A percentile compares a stretch with the other conserved stretches of the same genome.
Evolutionary conservation across 129 eudicot genomes (phyloP).

Genomic region (Flaveria robusta): DNA sequence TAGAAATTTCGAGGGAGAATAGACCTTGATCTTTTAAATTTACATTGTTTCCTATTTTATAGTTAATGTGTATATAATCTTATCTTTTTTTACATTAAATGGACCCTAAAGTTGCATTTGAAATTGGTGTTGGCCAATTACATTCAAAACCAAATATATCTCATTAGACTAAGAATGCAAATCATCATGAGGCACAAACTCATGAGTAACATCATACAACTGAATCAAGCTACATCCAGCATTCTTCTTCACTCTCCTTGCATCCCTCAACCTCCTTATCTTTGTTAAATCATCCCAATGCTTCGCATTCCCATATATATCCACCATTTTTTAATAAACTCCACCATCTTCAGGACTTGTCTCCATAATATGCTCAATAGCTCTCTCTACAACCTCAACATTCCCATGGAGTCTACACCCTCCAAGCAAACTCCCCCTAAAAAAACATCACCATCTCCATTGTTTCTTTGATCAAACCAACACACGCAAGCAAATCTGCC

Average conservation of each 20-base stretch:
- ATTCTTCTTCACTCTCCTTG: slow-evolving; percentile 51
- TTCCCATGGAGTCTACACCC: slow-evolving; percentile 77
- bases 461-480: slow-evolving; percentile 69
- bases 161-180: slow-evolving; percentile 52
- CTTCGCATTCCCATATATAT: slow-evolving; percentile 63
- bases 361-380: slow-evolving; percentile 53
- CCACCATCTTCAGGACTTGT: slow-evolving; percentile 72
- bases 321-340: slow-evolving; percentile 62
- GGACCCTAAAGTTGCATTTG: slow-evolving; percentile 31
- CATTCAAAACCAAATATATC: slow-evolving; percentile 49
- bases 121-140: slow-evolving; percentile 48
- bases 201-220: slow-evolving; percentile 55
- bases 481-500: slow-evolving; percentile 84
- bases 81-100: neutral
- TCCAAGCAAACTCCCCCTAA: slow-evolving; percentile 87
- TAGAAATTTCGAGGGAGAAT: no score
- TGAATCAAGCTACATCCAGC: slow-evolving; percentile 77
- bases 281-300: slow-evolving; percentile 70
- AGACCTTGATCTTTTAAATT: no score
- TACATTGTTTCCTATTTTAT: no score
- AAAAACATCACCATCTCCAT: slow-evolving; percentile 61
- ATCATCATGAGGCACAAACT: slow-evolving; percentile 70
- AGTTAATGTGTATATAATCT: no score
- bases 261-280: slow-evolving; percentile 60
- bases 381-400: slow-evolving; percentile 68